Conservation (phyloP, 2,329 filamentous ascomycete species). For the Leptographium lundbergii region DNA sequence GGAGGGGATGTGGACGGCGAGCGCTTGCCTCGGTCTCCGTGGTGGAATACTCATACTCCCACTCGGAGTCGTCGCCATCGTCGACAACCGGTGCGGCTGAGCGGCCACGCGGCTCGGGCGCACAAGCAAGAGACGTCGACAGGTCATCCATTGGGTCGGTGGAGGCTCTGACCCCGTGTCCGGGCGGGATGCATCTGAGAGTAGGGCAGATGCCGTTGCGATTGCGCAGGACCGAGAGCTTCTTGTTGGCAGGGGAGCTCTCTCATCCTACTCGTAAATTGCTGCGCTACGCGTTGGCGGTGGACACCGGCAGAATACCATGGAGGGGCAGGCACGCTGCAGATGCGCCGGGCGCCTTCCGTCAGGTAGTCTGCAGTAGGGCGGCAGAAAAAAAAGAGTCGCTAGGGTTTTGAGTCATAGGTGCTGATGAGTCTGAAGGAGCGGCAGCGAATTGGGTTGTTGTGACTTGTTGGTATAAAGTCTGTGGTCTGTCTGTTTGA, state of each 20-base stretch:
- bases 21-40: slow-evolving; percentile 45
- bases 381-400: neutral
- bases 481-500: too few relatives aligned
- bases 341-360: neutral
- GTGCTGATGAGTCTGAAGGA: neutral
- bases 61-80: slow-evolving; percentile 32
- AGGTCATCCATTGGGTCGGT: neutral
- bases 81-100: neutral
- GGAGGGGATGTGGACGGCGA: neutral
- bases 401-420: neutral
- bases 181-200: neutral
- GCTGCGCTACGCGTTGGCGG: neutral
- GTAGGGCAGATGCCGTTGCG: neutral
- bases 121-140: neutral
- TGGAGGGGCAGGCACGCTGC: neutral
- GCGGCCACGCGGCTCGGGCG: neutral
- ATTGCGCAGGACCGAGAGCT: too few relatives aligned
- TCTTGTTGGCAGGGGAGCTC: too few relatives aligned
- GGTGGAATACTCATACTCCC: slow-evolving; percentile 55
- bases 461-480: neutral
- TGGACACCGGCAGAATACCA: neutral
- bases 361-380: neutral
- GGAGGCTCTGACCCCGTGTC: neutral
- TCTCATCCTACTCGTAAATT: too few relatives aligned
- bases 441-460: neutral